phyloP scores from a whole-genome alignment of 2,329 filamentous ascomycete species.

The Thelonectria rubi region DNA sequence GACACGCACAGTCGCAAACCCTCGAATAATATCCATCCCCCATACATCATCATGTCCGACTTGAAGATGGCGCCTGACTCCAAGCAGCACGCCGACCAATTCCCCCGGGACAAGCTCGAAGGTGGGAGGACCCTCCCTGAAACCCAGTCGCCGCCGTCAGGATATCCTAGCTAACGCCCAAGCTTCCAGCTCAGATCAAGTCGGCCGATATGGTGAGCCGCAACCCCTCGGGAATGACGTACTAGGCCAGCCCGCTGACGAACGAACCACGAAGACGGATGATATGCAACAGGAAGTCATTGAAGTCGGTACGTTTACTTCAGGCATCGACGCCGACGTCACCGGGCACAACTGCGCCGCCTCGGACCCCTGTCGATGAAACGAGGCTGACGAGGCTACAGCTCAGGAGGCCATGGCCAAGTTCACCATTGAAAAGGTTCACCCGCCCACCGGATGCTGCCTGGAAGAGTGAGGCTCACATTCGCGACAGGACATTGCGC shows the following conservation, averaged over 20 bases:
- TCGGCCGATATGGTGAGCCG: constrained; percentile 92
- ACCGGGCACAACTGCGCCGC: constrained; percentile 3
- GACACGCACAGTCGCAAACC: constrained; percentile 6
- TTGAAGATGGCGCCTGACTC: background rate
- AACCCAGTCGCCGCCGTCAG: background rate
- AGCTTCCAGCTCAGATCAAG: constrained; percentile 85
- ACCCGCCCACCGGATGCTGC: constrained; percentile 14
- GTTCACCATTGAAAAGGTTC: constrained; percentile 69
- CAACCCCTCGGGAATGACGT: constrained; percentile 15
- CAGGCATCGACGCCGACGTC: constrained; percentile 13
- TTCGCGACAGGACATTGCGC: constrained; percentile 80
- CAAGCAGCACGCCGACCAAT: constrained; percentile 48
- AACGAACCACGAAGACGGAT: constrained; percentile 72
- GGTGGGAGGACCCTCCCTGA: constrained; percentile 55
- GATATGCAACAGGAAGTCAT: constrained; percentile 97
- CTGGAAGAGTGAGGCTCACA: constrained; percentile 30
- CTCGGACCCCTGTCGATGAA: constrained; percentile 5
- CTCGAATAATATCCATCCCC: background rate
- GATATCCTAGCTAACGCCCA: constrained; percentile 20
- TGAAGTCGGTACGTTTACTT: constrained; percentile 81
- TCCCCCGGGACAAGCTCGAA: constrained; percentile 78
- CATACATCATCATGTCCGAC: constrained; percentile 49
- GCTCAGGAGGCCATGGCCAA: constrained; percentile 71
- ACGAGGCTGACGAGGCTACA: constrained; percentile 47
- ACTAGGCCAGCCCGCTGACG: constrained; percentile 43